phyloP scores from a whole-genome alignment of 176 grass and related monocot genomes.

The Phragmites australis region DNA sequence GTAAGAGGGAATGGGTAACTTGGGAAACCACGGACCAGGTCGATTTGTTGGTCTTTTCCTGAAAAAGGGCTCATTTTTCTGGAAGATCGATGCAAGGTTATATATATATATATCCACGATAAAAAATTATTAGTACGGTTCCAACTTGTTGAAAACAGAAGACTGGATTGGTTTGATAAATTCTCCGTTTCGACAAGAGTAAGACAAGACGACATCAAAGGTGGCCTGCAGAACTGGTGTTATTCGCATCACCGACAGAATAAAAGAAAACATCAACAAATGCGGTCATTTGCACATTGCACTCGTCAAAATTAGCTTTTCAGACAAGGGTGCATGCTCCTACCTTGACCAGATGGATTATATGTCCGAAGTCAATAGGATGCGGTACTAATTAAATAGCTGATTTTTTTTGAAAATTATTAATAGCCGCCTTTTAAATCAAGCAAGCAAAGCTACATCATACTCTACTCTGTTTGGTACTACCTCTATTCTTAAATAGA shows the following conservation, averaged over 20 bases:
- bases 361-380: background rate
- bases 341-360: background rate
- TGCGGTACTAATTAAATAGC: background rate
- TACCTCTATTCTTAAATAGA: too few relatives aligned
- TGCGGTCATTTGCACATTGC: background rate
- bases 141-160: background rate
- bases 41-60: slow-evolving; percentile 28
- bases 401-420: too few relatives aligned
- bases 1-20: background rate
- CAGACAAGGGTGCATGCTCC: background rate
- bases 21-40: slow-evolving; percentile 29
- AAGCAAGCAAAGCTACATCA: background rate
- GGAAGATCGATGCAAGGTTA: background rate
- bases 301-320: background rate
- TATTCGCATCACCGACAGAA: slow-evolving; percentile 18
- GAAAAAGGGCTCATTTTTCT: background rate
- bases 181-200: background rate
- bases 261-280: background rate
- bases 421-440: background rate
- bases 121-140: background rate
- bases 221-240: background rate
- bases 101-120: too few relatives aligned
- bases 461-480: background rate
- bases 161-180: background rate
- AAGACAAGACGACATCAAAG: slow-evolving; percentile 2